Percentiles rank a stretch among this genome's conserved stretches.
Conservation (phyloP, 2,329 filamentous ascomycete species). For the Xylaria sp. region DNA sequence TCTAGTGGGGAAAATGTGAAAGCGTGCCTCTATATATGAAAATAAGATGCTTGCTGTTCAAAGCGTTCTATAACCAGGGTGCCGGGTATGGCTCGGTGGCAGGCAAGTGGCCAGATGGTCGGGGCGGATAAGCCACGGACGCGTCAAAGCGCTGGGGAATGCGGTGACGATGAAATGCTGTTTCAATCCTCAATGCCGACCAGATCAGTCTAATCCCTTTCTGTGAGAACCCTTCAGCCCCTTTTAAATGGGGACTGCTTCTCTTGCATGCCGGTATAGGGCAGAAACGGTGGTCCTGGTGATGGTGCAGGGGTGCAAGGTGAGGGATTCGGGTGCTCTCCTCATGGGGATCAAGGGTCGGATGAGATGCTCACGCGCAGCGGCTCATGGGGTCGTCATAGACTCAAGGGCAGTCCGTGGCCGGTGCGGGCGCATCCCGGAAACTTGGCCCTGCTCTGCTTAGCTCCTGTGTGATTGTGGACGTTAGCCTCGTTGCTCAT, state of each 20-base stretch:
- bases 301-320: background rate
- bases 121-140: background rate
- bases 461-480: background rate
- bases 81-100: background rate
- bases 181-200: slow-evolving; percentile 6
- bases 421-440: background rate
- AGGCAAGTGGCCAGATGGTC: background rate
- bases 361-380: slow-evolving; percentile 32
- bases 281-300: background rate
- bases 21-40: background rate
- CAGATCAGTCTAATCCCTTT: background rate
- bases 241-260: slow-evolving; percentile 5
- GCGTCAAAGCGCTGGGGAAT: slow-evolving; percentile 11
- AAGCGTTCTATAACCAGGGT: background rate
- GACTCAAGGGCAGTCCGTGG: background rate
- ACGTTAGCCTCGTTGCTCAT: background rate
- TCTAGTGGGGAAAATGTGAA: background rate
- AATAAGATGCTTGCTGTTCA: background rate
- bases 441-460: background rate
- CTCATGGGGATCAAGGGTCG: slow-evolving; percentile 19
- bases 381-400: slow-evolving; percentile 12
- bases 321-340: background rate
- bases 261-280: background rate
- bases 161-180: background rate
- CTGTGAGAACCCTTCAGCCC: background rate